Percentiles rank a stretch among this genome's conserved stretches.
phyloP scores from a whole-genome alignment of 2,329 filamentous ascomycete species.

The Onygenales sp. region DNA sequence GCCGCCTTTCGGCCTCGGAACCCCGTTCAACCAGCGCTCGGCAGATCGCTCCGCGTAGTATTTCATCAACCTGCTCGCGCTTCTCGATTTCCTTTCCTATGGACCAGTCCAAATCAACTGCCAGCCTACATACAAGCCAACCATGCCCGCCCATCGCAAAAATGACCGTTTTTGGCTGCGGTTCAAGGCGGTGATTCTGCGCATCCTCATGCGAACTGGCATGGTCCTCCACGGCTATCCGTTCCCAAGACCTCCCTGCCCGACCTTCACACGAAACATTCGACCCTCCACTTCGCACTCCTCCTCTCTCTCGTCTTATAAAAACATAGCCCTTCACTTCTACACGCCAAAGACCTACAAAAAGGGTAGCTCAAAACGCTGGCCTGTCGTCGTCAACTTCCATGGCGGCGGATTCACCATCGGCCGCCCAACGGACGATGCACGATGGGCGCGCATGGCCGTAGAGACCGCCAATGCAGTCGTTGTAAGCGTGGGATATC shows the following conservation, averaged over 20 bases:
- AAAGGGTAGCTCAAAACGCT: slow-evolving; percentile 29
- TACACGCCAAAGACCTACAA: slow-evolving; percentile 45
- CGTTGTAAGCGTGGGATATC: slow-evolving; percentile 53
- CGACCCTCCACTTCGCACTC: slow-evolving; percentile 32
- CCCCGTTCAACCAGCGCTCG: no score
- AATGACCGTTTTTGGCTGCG: slow-evolving; percentile 47
- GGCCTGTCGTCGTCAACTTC: slow-evolving; percentile 53
- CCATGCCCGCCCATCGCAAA: background rate
- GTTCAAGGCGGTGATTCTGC: slow-evolving; percentile 56
- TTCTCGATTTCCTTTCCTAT: background rate
- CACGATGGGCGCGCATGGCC: slow-evolving; percentile 48
- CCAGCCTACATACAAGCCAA: no score
- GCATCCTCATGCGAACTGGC: slow-evolving; percentile 57
- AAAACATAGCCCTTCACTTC: slow-evolving; percentile 41
- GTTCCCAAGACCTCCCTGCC: slow-evolving; percentile 49
- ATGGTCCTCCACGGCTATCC: slow-evolving; percentile 59
- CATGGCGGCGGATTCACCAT: slow-evolving; percentile 56
- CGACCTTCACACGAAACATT: slow-evolving; percentile 50
- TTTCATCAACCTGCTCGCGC: no score
- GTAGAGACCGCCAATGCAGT: slow-evolving; percentile 48
- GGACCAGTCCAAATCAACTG: background rate
- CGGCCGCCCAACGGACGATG: slow-evolving; percentile 51
- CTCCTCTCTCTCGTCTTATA: slow-evolving; percentile 26
- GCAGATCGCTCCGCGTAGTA: no score
- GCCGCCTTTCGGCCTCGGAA: no score